A percentile compares a stretch with the other conserved stretches of the same genome.
These are phyloP conservation scores for Lunularia cruciata DNA, from an alignment of 225 moss, liverwort and hornwort genomes.

Conservation along the genomic window DNA sequence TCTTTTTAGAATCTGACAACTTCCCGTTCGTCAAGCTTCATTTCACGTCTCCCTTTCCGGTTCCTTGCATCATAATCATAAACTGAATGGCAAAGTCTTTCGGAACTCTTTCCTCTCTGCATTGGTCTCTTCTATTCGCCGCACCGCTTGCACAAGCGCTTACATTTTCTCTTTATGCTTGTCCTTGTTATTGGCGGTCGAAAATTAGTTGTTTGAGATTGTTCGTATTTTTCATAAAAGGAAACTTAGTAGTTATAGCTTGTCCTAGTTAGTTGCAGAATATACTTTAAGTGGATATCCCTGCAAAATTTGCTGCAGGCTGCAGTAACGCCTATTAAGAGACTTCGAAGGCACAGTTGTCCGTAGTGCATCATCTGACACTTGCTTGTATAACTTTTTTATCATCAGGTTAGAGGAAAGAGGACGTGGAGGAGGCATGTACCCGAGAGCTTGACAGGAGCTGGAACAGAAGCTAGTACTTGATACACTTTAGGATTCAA, in stretches of 20 bases:
- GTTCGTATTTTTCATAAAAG: background rate
- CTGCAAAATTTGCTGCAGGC: background rate
- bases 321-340: background rate
- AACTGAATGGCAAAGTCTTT: no score
- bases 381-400: background rate
- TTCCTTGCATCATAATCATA: no score
- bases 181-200: no score
- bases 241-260: background rate
- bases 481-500: background rate
- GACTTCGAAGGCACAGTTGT: background rate
- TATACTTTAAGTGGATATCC: background rate
- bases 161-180: no score
- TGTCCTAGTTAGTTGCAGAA: background rate
- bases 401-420: constrained; percentile 57
- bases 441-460: constrained; percentile 29
- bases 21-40: no score
- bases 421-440: constrained; percentile 76
- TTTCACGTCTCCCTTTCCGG: no score
- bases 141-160: no score
- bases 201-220: background rate
- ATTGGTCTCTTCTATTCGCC: no score
- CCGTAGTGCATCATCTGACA: background rate
- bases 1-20: no score
- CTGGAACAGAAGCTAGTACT: constrained; percentile 19
- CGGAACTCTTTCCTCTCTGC: no score